Evolutionary conservation across 345 rosid genomes (phyloP), one percentile per base, ranked within the genome.

Genomic region (Moricandia arvensis): DNA sequence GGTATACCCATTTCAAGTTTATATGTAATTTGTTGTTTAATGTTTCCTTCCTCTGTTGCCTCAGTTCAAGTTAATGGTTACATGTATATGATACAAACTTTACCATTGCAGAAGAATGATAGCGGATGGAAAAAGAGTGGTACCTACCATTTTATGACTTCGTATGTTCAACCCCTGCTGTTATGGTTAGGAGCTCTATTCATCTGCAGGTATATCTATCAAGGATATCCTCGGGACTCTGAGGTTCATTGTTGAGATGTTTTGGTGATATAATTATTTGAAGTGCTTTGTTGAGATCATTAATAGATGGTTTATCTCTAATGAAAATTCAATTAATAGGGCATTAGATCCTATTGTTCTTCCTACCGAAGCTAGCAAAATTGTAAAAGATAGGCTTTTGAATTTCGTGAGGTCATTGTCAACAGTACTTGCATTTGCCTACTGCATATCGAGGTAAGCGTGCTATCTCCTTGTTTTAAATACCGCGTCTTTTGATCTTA

Each of bases 81-180:
- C 21, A 6, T 49, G 55, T 49, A 15, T 49, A 49, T 49, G 9
- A 49, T 49, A 49, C 30, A 64, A 61, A 66, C 15, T 63, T 35
- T 18, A 49, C 70, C 8, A 63, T 69, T 84, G 86, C 85, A 90
- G 97, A 88, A 80, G 68, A 88, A 74, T 82, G 96, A 88, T 71
- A 87, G 58, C 35, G 86, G 76, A 55, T 88, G 96, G 93, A 88
- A 88, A 79, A 90, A 83, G 83, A 91, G 93, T 76, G 81, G 79
- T 49, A 85, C 91, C 1, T 84, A 81, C 73, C 67, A 81, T 65
- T 75, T 87, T 59, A 81, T 80, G 83, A 84, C 87, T 16, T 89
- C 91, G 55, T 91, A 86, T 82, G 62, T 89, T 75, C 93, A 87
- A 76, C 96, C 97, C 70, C 74, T 91, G 80, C 80, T 89, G 75